These are phyloP conservation scores for Pleurotus sapidus DNA, from an alignment of 768 basidiomycete genomes.

Conservation along the genomic window DNA sequence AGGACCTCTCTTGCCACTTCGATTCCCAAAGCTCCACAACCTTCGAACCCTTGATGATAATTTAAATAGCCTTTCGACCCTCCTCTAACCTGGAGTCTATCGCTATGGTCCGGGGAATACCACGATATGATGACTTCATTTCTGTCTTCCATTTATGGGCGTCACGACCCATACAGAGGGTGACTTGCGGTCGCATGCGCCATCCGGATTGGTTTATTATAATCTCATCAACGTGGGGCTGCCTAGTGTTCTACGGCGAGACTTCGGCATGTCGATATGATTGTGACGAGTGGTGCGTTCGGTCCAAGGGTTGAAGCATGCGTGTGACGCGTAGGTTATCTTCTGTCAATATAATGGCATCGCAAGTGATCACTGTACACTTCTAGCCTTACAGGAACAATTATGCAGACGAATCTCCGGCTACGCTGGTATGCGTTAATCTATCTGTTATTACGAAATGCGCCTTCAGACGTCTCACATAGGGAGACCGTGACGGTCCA, in stretches of 20 bases:
- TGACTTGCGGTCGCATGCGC: background rate
- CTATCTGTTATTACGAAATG: background rate
- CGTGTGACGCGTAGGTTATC: conserved; percentile 1
- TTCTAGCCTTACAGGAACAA: background rate
- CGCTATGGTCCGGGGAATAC: conserved; percentile 4
- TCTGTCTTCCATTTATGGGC: background rate
- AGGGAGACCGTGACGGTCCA: background rate
- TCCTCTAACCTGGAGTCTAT: background rate
- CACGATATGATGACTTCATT: background rate
- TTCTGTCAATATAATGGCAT: background rate
- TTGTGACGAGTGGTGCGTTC: background rate
- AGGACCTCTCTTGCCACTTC: background rate
- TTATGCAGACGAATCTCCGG: background rate
- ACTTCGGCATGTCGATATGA: conserved; percentile 3
- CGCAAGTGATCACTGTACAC: background rate
- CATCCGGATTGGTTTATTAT: conserved; percentile 4
- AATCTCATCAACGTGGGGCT: conserved; percentile 3
- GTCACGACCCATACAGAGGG: background rate
- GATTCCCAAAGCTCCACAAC: background rate
- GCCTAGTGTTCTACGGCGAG: background rate
- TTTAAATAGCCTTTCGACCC: background rate
- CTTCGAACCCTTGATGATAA: background rate
- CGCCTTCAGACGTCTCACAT: too few species aligned
- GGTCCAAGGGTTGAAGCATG: conserved; percentile 1
- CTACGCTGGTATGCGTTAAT: background rate